phyloP scores from a whole-genome alignment of 495 filamentous ascomycete genomes.

The Trichoderma reesei region DNA sequence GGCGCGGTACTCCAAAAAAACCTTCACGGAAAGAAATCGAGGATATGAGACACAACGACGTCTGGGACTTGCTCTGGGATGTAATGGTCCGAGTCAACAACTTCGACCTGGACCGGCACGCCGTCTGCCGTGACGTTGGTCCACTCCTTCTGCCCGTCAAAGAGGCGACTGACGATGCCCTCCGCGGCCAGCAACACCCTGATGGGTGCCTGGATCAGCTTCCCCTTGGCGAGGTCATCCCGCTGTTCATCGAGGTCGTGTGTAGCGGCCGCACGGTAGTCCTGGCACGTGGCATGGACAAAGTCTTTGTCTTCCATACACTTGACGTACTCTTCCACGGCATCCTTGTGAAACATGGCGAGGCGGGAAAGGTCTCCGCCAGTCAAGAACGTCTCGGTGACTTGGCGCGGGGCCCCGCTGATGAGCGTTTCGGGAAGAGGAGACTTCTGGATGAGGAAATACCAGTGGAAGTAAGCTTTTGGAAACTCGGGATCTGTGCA shows the following conservation, averaged over 20 bases:
- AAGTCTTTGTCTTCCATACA: conserved; percentile 19
- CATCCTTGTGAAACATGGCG: conserved; percentile 16
- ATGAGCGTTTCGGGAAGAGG: conserved; percentile 31
- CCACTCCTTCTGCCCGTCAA: conserved; percentile 30
- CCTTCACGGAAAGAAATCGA: conserved; percentile 16
- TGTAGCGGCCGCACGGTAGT: conserved; percentile 31
- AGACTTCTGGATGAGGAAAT: conserved; percentile 29
- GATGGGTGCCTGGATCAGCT: conserved; percentile 27
- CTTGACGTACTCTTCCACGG: conserved; percentile 21
- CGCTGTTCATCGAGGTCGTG: conserved; percentile 29
- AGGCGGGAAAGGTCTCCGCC: conserved; percentile 11
- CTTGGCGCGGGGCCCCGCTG: conserved; percentile 15
- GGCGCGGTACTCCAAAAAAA: background rate
- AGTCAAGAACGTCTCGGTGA: conserved; percentile 19
- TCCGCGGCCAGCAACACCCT: conserved; percentile 28
- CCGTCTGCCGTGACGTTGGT: conserved; percentile 18
- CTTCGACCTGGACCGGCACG: conserved; percentile 20
- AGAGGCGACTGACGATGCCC: conserved; percentile 26
- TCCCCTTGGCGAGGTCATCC: conserved; percentile 21
- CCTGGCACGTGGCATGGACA: conserved; percentile 33
- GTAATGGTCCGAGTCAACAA: conserved; percentile 31
- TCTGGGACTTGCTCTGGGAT: conserved; percentile 33
- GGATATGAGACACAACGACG: conserved; percentile 21
- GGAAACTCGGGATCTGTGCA: conserved; percentile 23
- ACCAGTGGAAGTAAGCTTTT: conserved; percentile 34